Evolutionary conservation across 169 alveolate genomes (phyloP), one percentile per base, ranked within the genome.

Genomic region (Plasmodium gaboni): DNA sequence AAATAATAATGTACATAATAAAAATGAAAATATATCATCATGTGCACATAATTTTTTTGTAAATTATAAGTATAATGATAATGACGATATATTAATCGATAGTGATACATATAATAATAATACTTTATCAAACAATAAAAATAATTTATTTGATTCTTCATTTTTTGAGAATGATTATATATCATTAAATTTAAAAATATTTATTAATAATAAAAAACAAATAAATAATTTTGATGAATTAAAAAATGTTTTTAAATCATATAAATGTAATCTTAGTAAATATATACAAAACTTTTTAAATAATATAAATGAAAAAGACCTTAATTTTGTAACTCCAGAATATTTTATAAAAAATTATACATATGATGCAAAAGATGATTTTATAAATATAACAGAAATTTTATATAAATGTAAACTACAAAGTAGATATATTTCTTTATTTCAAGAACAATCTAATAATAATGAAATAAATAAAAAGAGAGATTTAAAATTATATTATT

Each of bases 181-280:
- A 68, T 83, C 91, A 2, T 83, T 83, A 68, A 83, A 83, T 57
- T 69, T 46, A 63, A 57, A 68, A 68, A 9, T 83, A 32, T 83
- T 32, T 61, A 42, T 83, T 4, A 83, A 83, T 71, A 83, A 83
- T 57, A 83, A 57, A 63, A 83, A 83, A 12, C 73, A 68, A 83
- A 83, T 83, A 12, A 83, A 68, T 50, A 55, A 44, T 61, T 68
- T 51, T 57, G 73, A 83, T 19, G 50, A 26, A 32, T 55, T 83
- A 68, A 28, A 68, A 8, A 68, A 13, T n/a, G 51, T 8, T 2
- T 28, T 83, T 26, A 28, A 19, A 46, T 19, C n/a, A n/a, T 48
- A 13, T 26, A 55, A 83, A 28, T 83, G 65, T 28, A 53, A 38
- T 46, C 50, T 83, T 28, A 83, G 91, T 67, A 50, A 32, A 22